Conservation (phyloP, 345 rosid species). For the Melaleuca quinquenervia region DNA sequence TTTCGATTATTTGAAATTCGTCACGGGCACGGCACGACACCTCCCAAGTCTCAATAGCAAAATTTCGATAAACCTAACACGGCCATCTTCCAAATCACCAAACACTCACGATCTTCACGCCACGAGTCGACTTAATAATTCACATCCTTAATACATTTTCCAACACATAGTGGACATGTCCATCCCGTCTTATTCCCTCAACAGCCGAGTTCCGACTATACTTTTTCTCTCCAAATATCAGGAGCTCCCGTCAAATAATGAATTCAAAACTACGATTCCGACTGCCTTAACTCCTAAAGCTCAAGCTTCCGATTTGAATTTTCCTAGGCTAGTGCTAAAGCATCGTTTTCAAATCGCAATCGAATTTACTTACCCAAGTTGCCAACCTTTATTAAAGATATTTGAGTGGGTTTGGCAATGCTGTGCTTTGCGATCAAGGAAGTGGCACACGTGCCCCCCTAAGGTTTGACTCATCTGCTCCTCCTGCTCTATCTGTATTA, state of each 20-base stretch:
- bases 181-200: neutral
- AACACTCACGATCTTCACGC: rapidly evolving
- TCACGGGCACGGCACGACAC: rapidly evolving
- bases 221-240: neutral
- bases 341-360: neutral
- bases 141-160: neutral
- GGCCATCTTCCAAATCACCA: neutral
- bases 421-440: neutral
- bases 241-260: too few relatives aligned
- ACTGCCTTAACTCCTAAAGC: neutral
- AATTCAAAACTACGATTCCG: neutral
- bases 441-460: neutral
- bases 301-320: neutral
- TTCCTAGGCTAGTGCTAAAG: neutral
- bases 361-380: neutral
- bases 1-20: too few relatives aligned
- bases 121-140: neutral
- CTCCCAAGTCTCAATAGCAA: neutral
- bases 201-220: neutral
- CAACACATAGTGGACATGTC: neutral
- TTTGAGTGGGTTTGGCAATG: neutral
- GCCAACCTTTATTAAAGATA: neutral
- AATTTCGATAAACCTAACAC: neutral
- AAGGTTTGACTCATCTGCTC: neutral
- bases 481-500: neutral